These are phyloP conservation scores for Volutella citrinella DNA, from an alignment of 2,329 filamentous ascomycete genomes.

Conservation along the genomic window DNA sequence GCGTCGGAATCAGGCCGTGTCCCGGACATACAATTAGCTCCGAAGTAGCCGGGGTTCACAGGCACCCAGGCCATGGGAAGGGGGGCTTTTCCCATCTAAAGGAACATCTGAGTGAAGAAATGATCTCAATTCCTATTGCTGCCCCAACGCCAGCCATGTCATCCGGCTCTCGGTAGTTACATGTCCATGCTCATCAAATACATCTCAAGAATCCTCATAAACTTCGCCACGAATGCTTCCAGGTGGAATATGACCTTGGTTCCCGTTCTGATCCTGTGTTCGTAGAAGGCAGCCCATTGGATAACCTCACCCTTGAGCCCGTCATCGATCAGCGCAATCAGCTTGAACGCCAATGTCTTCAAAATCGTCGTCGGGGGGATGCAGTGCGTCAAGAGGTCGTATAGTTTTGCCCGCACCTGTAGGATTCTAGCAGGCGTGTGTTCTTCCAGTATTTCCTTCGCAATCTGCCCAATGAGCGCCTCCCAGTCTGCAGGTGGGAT, in stretches of 20 bases:
- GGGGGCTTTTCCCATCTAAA: no score
- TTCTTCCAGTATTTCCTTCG: conserved; percentile 90
- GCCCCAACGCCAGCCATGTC: conserved; percentile 7
- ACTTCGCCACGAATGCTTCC: conserved; percentile 97
- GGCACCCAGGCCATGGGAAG: no score
- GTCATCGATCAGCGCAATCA: conserved; percentile 84
- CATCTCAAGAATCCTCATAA: conserved; percentile 95
- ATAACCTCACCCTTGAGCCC: conserved; percentile 87
- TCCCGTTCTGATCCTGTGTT: conserved; percentile 88
- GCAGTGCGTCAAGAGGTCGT: conserved; percentile 94
- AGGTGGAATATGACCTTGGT: conserved; percentile 97
- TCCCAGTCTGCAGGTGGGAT: conserved; percentile 98
- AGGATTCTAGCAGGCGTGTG: conserved; percentile 87
- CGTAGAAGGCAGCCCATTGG: conserved; percentile 95
- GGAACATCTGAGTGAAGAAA: no score
- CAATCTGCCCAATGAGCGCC: conserved; percentile 81
- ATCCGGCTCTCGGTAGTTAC: conserved; percentile 30
- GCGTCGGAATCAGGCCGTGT: no score
- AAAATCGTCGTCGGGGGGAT: conserved; percentile 93
- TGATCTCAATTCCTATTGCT: conserved; percentile 11
- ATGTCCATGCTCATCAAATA: conserved; percentile 83
- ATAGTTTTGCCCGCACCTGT: conserved; percentile 88
- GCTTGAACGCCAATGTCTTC: conserved; percentile 91
- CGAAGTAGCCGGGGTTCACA: no score
- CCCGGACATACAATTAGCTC: no score